These are phyloP conservation scores for Phylloporus scabripes DNA, from an alignment of 768 basidiomycete genomes.

Conservation along the genomic window DNA sequence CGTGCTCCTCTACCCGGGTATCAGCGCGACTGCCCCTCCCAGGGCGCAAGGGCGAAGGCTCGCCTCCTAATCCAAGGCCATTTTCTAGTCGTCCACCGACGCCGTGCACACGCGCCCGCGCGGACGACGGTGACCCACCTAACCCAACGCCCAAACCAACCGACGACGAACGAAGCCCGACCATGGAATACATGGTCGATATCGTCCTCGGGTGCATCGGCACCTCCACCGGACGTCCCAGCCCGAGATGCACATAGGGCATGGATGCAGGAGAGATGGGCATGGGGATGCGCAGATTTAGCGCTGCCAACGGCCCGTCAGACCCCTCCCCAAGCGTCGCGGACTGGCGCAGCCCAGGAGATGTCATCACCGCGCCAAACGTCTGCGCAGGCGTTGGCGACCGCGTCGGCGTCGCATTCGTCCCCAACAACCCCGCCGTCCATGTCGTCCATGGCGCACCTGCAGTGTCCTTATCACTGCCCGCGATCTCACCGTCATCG, in stretches of 20 bases:
- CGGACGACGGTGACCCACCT: slow-evolving; percentile 13
- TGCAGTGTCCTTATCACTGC: not conserved
- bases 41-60: slow-evolving; percentile 1
- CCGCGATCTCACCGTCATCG: not conserved
- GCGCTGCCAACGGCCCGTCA: slow-evolving; percentile 34
- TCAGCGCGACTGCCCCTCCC: not conserved
- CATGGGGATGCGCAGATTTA: slow-evolving; percentile 57
- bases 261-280: slow-evolving; percentile 27
- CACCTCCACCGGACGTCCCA: slow-evolving; percentile 10
- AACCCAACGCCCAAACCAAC: slow-evolving; percentile 24
- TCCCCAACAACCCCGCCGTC: slow-evolving; percentile 50
- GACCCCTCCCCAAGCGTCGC: slow-evolving; percentile 32
- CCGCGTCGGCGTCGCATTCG: slow-evolving; percentile 31
- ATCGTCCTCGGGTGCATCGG: slow-evolving; percentile 41
- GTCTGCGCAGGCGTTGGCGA: slow-evolving; percentile 47
- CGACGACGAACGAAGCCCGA: slow-evolving; percentile 43
- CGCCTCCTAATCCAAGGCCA: not conserved
- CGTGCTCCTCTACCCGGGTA: slow-evolving; percentile 3
- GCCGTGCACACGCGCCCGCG: not conserved
- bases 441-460: slow-evolving; percentile 41
- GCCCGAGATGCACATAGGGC: slow-evolving; percentile 13
- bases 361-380: slow-evolving; percentile 69
- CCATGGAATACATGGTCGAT: slow-evolving; percentile 61
- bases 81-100: not conserved
- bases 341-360: slow-evolving; percentile 50